Conservation (phyloP, 805 yeast species). For the Candida ascalaphidarum region DNA sequence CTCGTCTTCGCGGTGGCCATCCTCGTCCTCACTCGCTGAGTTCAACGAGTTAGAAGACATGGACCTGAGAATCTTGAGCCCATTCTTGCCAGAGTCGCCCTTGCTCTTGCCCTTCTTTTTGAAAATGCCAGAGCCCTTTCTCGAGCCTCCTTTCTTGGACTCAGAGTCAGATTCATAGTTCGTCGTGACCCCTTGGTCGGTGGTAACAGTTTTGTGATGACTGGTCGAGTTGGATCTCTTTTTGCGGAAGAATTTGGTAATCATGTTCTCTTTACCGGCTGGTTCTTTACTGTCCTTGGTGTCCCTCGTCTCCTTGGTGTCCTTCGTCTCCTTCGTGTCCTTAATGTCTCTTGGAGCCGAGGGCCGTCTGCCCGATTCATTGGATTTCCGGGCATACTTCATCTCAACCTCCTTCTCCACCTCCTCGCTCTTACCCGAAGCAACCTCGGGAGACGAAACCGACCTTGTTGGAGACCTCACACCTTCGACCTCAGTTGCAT, state of each 20-base stretch:
- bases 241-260: slow-evolving; percentile 31
- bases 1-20: neutral
- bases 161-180: slow-evolving; percentile 11
- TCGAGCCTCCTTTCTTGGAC: neutral
- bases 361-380: too few relatives aligned
- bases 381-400: too few relatives aligned
- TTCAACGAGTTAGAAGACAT: too few relatives aligned
- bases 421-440: slow-evolving; percentile 3
- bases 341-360: too few relatives aligned
- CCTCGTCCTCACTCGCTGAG: neutral
- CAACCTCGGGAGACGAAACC: slow-evolving; percentile 29
- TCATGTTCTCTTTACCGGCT: slow-evolving; percentile 29
- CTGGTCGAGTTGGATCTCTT: slow-evolving; percentile 14
- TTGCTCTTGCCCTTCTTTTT: slow-evolving; percentile 2
- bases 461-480: slow-evolving; percentile 16
- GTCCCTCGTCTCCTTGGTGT: slow-evolving; percentile 1
- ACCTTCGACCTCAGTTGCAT: neutral
- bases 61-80: too few relatives aligned
- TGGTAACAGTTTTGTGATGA: too few relatives aligned
- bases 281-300: slow-evolving; percentile 3
- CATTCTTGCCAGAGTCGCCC: too few relatives aligned
- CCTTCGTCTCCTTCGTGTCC: slow-evolving; percentile 3
- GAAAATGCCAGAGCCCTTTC: slow-evolving; percentile 3
- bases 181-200: slow-evolving; percentile 1
- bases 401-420: too few relatives aligned